Evolutionary conservation across 495 filamentous ascomycete genomes (phyloP), one percentile per base, ranked within the genome.

Genomic region (Ascodesmis nigricans): DNA sequence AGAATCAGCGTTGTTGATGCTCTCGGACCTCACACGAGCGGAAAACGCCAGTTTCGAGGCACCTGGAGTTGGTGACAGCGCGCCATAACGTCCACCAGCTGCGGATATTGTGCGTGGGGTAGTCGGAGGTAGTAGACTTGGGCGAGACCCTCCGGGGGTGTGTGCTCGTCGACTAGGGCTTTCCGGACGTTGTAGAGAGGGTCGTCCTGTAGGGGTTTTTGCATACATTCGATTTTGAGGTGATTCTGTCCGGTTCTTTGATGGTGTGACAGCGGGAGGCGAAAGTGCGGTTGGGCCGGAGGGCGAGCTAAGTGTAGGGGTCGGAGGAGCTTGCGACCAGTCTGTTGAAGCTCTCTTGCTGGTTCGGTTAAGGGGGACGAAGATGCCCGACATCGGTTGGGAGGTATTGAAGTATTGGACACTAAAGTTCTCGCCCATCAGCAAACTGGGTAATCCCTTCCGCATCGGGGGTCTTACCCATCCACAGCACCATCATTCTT

Each of bases 401-500:
- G 68, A 65, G 5, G 90, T 91, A 3, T 62, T 64, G 50, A 97
- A 97, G 58, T 97, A 97, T 34, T 63, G 69, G 20, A 72, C 56
- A 32, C 77, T 83, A 50, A 5, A n/a, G n/a, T n/a, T n/a, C n/a
- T n/a, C n/a, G n/a, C n/a, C n/a, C n/a, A n/a, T n/a, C n/a, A n/a
- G n/a, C n/a, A n/a, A n/a, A n/a, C n/a, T n/a, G n/a, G n/a, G n/a
- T n/a, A n/a, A 30, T 17, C 37, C 13, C 24, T 10, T 31, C 39
- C 32, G 19, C 31, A 26, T 27, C 10, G 21, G 27, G 27, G 26
- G 27, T 50, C 69, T 57, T 64, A 82, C 78, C 87, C 90, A 41
- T 99, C 87, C 30, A 99, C 90, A 58, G 91, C 84, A 22, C 87
- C 87, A 45, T 64, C 84, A 50, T 99, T 99, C 61, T 99, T 97